These are phyloP conservation scores for Leishmania amazonensis DNA, from an alignment of 208 protist genomes.

Conservation along the genomic window DNA sequence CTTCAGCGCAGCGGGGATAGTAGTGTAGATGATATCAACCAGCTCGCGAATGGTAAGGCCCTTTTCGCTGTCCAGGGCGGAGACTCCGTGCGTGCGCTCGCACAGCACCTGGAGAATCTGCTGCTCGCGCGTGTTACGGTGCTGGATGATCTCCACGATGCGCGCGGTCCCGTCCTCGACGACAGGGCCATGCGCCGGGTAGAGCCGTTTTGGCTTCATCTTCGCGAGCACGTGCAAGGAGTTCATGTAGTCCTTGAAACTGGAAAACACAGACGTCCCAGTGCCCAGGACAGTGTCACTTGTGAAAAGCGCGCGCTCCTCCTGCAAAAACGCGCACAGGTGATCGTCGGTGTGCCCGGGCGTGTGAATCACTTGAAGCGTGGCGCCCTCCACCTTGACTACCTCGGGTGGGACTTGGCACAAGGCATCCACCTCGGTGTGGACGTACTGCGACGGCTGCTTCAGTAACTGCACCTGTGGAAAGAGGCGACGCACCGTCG, in stretches of 20 bases:
- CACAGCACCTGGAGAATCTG: slow-evolving; percentile 54
- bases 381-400: slow-evolving; percentile 50
- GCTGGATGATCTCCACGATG: slow-evolving; percentile 61
- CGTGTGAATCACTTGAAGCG: slow-evolving; percentile 45
- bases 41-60: slow-evolving; percentile 39
- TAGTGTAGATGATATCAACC: slow-evolving; percentile 52
- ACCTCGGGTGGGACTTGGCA: slow-evolving; percentile 28
- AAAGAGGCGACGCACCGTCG: slow-evolving; percentile 37
- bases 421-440: slow-evolving; percentile 30
- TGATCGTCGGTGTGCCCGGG: slow-evolving; percentile 80
- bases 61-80: neutral
- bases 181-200: slow-evolving; percentile 67
- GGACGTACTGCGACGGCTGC: slow-evolving; percentile 32
- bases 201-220: slow-evolving; percentile 36
- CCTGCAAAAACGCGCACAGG: slow-evolving; percentile 50
- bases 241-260: slow-evolving; percentile 66
- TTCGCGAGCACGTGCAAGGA: slow-evolving; percentile 38
- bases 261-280: slow-evolving; percentile 65
- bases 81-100: neutral
- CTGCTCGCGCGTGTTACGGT: slow-evolving; percentile 53
- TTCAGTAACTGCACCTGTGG: slow-evolving; percentile 58
- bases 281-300: slow-evolving; percentile 65
- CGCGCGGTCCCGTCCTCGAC: slow-evolving; percentile 41
- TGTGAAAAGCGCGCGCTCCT: slow-evolving; percentile 64
- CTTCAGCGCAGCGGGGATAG: slow-evolving; percentile 40